Conservation (phyloP, 345 rosid species). For the Hibiscus tridactylites region DNA sequence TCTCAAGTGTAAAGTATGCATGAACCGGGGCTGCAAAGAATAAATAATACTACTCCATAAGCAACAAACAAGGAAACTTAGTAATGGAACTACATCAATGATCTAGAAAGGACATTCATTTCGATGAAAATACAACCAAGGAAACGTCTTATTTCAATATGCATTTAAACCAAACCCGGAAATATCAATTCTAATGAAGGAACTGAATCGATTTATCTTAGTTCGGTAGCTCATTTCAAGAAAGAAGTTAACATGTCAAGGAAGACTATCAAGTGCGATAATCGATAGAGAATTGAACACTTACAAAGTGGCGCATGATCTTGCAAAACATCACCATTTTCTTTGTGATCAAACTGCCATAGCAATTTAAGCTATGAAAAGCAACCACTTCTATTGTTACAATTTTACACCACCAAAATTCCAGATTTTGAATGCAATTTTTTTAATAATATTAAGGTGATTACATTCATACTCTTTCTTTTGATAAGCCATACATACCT, state of each 20-base stretch:
- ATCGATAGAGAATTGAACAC: neutral
- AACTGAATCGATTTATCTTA: neutral
- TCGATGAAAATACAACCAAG: neutral
- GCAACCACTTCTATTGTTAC: neutral
- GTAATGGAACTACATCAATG: neutral
- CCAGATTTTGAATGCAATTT: neutral
- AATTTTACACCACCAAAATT: neutral
- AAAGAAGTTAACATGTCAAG: neutral
- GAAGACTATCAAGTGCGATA: neutral
- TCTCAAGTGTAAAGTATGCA: slow-evolving; percentile 6
- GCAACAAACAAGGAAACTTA: neutral
- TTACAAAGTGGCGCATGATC: neutral
- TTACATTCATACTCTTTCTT: no score
- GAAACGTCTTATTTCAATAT: neutral
- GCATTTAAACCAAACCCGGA: neutral
- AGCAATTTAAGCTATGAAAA: neutral
- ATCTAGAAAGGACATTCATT: neutral
- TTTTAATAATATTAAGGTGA: no score
- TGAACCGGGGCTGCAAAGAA: slow-evolving; percentile 14
- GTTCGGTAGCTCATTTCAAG: neutral
- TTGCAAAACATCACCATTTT: neutral
- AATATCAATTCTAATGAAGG: neutral
- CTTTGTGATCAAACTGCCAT: neutral
- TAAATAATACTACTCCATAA: neutral
- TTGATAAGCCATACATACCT: no score